phyloP scores from a whole-genome alignment of 1,139 yeast genomes.

The Sugiyamaella japonica region DNA sequence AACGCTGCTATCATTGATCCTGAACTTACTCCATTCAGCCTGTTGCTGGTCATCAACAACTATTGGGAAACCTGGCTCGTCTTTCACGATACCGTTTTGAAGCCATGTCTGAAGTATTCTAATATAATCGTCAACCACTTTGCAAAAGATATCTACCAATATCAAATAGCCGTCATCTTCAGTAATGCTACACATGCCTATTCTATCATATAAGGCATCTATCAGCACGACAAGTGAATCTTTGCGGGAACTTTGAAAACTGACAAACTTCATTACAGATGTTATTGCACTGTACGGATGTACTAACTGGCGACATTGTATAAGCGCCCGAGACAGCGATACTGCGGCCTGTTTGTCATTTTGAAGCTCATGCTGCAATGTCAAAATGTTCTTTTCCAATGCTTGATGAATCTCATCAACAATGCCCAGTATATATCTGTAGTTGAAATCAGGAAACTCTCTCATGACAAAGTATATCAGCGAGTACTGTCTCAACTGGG shows the following conservation, averaged over 20 bases:
- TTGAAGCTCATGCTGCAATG: slow-evolving; percentile 19
- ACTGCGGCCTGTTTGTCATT: slow-evolving; percentile 10
- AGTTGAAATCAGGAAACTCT: slow-evolving; percentile 22
- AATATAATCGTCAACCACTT: slow-evolving; percentile 23
- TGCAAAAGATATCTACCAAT: slow-evolving; percentile 16
- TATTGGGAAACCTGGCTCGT: neutral
- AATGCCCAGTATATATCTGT: slow-evolving; percentile 23
- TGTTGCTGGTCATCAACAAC: neutral
- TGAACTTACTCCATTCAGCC: neutral
- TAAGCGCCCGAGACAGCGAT: slow-evolving; percentile 19
- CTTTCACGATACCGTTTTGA: neutral
- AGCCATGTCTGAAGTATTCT: slow-evolving; percentile 17
- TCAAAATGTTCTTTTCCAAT: slow-evolving; percentile 18
- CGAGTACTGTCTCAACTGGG: slow-evolving; percentile 25
- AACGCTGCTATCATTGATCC: neutral
- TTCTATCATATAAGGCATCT: slow-evolving; percentile 19
- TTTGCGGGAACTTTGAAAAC: slow-evolving; percentile 1
- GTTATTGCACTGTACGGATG: slow-evolving; percentile 20
- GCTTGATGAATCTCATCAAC: slow-evolving; percentile 17
- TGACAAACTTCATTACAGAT: slow-evolving; percentile 16
- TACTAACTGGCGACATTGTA: slow-evolving; percentile 14
- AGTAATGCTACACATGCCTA: slow-evolving; percentile 15
- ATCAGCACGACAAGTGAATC: slow-evolving; percentile 20
- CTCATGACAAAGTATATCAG: slow-evolving; percentile 17
- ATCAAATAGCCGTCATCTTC: slow-evolving; percentile 9